Evolutionary conservation across 2,329 filamentous ascomycete genomes (phyloP).

Genomic region (Monilinia laxa): DNA sequence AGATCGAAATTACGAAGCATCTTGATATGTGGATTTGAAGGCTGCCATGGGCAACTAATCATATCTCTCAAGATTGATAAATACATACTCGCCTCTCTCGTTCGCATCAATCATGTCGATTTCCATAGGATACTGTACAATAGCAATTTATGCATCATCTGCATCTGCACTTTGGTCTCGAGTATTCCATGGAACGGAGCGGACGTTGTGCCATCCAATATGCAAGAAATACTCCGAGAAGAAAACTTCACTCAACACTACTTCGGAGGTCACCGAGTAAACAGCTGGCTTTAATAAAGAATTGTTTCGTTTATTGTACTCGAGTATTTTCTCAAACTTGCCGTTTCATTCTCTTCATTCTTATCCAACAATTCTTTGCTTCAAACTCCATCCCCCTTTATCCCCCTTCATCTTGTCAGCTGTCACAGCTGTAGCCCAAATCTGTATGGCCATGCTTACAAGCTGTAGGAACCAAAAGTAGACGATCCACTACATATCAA

Average conservation of each 20-base stretch:
- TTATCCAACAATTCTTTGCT: too few relatives aligned
- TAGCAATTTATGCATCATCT: slow-evolving; percentile 12
- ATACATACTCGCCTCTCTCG: neutral
- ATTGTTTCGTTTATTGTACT: neutral
- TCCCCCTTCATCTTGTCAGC: slow-evolving; percentile 2
- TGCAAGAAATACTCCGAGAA: slow-evolving; percentile 14
- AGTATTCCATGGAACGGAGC: slow-evolving; percentile 19
- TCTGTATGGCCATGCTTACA: neutral
- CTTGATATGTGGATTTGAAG: neutral
- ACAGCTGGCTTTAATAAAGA: slow-evolving; percentile 7
- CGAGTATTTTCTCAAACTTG: neutral
- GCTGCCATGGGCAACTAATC: neutral
- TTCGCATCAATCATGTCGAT: slow-evolving; percentile 1
- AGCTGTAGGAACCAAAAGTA: neutral
- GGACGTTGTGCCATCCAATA: slow-evolving; percentile 14
- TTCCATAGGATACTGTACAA: slow-evolving; percentile 7
- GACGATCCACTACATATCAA: slow-evolving; percentile 2
- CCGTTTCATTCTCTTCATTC: neutral
- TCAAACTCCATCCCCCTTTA: neutral
- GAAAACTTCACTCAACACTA: neutral
- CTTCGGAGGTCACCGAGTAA: slow-evolving; percentile 10
- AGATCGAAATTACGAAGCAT: neutral
- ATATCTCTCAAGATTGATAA: neutral
- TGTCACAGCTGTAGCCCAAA: neutral
- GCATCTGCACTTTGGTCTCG: neutral